A percentile compares a stretch with the other conserved stretches of the same genome.
phyloP scores from a whole-genome alignment of 495 filamentous ascomycete species.

The Durotheca rogersii region DNA sequence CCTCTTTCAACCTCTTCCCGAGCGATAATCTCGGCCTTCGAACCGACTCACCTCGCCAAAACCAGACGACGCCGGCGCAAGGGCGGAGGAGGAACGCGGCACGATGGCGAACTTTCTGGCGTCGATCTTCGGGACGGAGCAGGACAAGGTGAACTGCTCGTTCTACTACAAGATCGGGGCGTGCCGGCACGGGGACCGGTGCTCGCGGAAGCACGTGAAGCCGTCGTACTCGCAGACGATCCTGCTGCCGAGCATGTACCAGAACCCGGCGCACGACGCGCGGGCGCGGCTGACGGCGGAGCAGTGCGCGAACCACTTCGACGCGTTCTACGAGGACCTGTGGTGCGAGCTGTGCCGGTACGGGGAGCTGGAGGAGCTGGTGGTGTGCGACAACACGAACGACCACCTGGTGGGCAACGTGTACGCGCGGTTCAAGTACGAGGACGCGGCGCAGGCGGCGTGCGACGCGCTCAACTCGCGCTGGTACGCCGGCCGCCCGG shows the following conservation, averaged over 20 bases:
- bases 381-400: slow-evolving; percentile 95
- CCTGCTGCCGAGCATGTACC: slow-evolving; percentile 97
- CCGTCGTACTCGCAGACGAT: slow-evolving; percentile 97
- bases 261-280: slow-evolving; percentile 96
- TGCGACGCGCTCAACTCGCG: slow-evolving; percentile 92
- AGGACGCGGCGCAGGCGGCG: slow-evolving; percentile 89
- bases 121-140: slow-evolving; percentile 99
- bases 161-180: slow-evolving; percentile 91
- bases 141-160: slow-evolving; percentile 78
- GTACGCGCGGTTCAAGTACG: slow-evolving; percentile 99
- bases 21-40: no score
- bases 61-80: no score
- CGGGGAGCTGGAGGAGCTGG: slow-evolving; percentile 84
- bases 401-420: slow-evolving; percentile 99
- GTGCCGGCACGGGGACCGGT: slow-evolving; percentile 96
- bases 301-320: slow-evolving; percentile 98
- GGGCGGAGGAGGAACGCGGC: not conserved
- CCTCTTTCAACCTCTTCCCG: no score
- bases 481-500: slow-evolving; percentile 96
- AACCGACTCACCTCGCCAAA: no score
- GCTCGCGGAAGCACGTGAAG: slow-evolving; percentile 97
- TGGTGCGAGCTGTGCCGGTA: slow-evolving; percentile 99
- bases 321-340: slow-evolving; percentile 99
- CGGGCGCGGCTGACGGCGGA: slow-evolving; percentile 93
- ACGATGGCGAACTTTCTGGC: slow-evolving; percentile 93